phyloP scores from a whole-genome alignment of 2,329 filamentous ascomycete genomes.

The Oidium heveae region DNA sequence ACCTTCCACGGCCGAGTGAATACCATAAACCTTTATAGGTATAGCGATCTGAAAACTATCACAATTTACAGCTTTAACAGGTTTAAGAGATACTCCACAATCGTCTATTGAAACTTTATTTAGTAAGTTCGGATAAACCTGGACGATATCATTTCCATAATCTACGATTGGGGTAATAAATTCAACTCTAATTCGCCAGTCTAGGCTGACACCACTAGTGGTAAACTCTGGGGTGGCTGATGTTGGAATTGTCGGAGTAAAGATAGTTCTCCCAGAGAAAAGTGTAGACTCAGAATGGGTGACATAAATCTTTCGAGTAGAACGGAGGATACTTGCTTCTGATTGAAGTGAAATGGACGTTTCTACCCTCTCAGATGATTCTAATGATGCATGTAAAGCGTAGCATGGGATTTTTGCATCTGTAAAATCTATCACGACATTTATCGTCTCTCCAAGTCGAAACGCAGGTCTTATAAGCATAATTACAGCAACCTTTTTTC shows the following conservation, averaged over 20 bases:
- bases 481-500: slow-evolving; percentile 73
- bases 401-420: slow-evolving; percentile 61
- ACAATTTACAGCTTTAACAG: slow-evolving; percentile 51
- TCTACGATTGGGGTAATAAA: slow-evolving; percentile 54
- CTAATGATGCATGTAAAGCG: slow-evolving; percentile 58
- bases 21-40: slow-evolving; percentile 56
- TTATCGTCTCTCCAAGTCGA: slow-evolving; percentile 67
- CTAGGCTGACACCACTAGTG: slow-evolving; percentile 64
- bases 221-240: slow-evolving; percentile 74
- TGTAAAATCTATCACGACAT: slow-evolving; percentile 62
- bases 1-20: slow-evolving; percentile 7
- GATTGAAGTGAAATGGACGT: slow-evolving; percentile 60
- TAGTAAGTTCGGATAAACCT: slow-evolving; percentile 26
- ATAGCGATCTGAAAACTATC: slow-evolving; percentile 83
- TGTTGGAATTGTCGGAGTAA: slow-evolving; percentile 61
- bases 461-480: slow-evolving; percentile 75
- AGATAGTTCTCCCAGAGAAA: slow-evolving; percentile 54
- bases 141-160: slow-evolving; percentile 15
- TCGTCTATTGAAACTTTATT: slow-evolving; percentile 63
- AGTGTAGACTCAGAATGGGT: slow-evolving; percentile 60
- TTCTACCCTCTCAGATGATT: slow-evolving; percentile 68
- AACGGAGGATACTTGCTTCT: slow-evolving; percentile 61
- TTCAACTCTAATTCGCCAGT: slow-evolving; percentile 76
- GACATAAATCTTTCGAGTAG: slow-evolving; percentile 60
- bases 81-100: slow-evolving; percentile 50